Conservation (phyloP, 495 filamentous ascomycete species). For the Neurospora intermedia region DNA sequence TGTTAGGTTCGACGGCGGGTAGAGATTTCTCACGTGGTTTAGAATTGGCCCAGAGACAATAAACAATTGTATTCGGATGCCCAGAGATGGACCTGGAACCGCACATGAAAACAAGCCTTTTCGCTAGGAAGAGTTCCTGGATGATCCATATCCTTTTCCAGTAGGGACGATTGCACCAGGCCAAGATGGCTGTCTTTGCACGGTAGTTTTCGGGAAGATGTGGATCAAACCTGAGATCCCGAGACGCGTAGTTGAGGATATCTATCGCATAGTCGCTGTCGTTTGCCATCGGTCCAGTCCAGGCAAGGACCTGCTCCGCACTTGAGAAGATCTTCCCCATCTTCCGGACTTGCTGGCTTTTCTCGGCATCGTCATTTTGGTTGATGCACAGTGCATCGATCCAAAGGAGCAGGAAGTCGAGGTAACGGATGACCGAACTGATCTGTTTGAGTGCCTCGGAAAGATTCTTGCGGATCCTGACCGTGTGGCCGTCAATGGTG, state of each 20-base stretch:
- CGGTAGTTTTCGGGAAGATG: accelerated
- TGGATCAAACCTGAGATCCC: accelerated
- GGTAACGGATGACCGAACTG: neutral
- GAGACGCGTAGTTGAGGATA: neutral
- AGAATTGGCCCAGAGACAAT: neutral
- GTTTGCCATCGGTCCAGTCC: neutral
- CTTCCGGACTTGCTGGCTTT: neutral
- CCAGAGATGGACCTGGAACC: neutral
- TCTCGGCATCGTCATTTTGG: neutral
- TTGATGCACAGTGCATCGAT: conserved; percentile 5
- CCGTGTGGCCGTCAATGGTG: neutral
- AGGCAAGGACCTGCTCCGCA: neutral
- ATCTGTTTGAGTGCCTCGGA: neutral
- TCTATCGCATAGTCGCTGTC: neutral
- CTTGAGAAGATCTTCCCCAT: neutral
- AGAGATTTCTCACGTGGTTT: too few species aligned
- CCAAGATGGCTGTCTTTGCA: neutral
- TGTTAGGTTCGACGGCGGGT: too few species aligned
- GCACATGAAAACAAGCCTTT: neutral
- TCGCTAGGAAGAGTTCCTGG: neutral
- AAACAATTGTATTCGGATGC: neutral
- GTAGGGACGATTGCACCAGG: neutral
- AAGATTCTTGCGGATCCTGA: neutral
- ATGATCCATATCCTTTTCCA: neutral
- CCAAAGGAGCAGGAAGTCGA: neutral